Base-by-base conservation (phyloP, 2,329 filamentous ascomycete species). In the Reticulascus tulasneorum region DNA sequence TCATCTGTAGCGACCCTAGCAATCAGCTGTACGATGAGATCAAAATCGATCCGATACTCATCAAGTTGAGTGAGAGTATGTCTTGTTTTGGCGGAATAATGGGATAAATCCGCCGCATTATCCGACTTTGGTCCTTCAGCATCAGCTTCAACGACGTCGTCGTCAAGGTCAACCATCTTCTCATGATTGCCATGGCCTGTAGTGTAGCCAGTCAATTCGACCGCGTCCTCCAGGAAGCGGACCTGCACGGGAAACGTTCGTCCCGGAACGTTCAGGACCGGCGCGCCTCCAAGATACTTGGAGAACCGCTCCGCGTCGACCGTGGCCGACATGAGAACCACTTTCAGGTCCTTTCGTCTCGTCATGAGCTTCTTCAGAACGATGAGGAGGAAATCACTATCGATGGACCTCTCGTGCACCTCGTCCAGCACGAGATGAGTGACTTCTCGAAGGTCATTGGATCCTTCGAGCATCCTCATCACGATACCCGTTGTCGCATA, bases 391-490 rank as follows among this genome's bases (percentile, higher is more conserved):
- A 98, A 96, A 58, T 98, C 93, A 38, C 90, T 95, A 56, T 98
- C 93, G 49, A 98, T 97, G 10, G 88, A 86, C 44, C 91, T 81
- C 59, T 98, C 93, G 55, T 98, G 93, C 3, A 97, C 91, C 62
- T 98, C 93, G 54, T 98, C 93, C n/a, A 98, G 80, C 29, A 98
- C 81, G 41, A 98, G 67, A 63, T 97, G 93, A 1, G 91, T 95
- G 34, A 98, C 82, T 46, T 96, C 91, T 38, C 80, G 77, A 27
- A 98, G 75, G 37, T 94, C 85, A 46, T 88, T 85, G 0, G 87
- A 86, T 8, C 84, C 83, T 59, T 98, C 93, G 11, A 98, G 72
- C 91, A 98, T 97, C 19, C 93, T 82, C 71, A 98, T 86, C n/a
- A 98, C 88, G 39, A 98, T 94, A 66, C 93, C 79, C 6, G 79